Evolutionary conservation across 2,329 filamentous ascomycete species (phyloP).

Genomic region (Neodidymelliopsis sp.): DNA sequence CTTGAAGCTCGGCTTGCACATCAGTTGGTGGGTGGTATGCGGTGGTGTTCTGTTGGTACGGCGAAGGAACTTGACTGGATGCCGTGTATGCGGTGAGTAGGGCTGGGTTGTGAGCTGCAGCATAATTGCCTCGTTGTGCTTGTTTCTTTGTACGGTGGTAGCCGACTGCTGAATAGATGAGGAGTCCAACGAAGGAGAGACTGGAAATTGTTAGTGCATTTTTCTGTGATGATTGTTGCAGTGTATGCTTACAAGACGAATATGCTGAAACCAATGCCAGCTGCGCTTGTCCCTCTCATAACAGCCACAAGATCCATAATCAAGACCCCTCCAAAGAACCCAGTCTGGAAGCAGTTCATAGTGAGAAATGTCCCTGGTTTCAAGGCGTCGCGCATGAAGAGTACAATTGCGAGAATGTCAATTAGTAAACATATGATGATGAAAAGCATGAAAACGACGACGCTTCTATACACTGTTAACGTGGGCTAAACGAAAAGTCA

Average conservation of each 20-base stretch:
- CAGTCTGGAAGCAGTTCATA: slow-evolving; percentile 47
- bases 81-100: slow-evolving; percentile 24
- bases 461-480: slow-evolving; percentile 35
- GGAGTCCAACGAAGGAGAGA: slow-evolving; percentile 46
- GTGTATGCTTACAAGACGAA: slow-evolving; percentile 48
- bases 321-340: slow-evolving; percentile 44
- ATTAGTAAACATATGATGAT: slow-evolving; percentile 44
- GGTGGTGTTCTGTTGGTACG: slow-evolving; percentile 35
- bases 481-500: neutral
- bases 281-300: slow-evolving; percentile 25
- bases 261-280: slow-evolving; percentile 37
- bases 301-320: slow-evolving; percentile 43
- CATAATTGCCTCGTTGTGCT: slow-evolving; percentile 43
- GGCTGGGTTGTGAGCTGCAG: slow-evolving; percentile 41
- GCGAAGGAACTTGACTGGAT: slow-evolving; percentile 25
- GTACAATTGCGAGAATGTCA: slow-evolving; percentile 45
- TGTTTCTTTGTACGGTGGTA: slow-evolving; percentile 48
- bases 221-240: neutral
- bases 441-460: slow-evolving; percentile 44
- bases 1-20: slow-evolving; percentile 24
- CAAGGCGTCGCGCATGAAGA: slow-evolving; percentile 43
- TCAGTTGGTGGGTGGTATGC: slow-evolving; percentile 35
- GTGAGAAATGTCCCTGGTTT: slow-evolving; percentile 45
- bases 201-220: slow-evolving; percentile 29
- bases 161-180: slow-evolving; percentile 50